phyloP scores from a whole-genome alignment of 352 stramenopile genomes.

The Phytophthora chlamydospora region DNA sequence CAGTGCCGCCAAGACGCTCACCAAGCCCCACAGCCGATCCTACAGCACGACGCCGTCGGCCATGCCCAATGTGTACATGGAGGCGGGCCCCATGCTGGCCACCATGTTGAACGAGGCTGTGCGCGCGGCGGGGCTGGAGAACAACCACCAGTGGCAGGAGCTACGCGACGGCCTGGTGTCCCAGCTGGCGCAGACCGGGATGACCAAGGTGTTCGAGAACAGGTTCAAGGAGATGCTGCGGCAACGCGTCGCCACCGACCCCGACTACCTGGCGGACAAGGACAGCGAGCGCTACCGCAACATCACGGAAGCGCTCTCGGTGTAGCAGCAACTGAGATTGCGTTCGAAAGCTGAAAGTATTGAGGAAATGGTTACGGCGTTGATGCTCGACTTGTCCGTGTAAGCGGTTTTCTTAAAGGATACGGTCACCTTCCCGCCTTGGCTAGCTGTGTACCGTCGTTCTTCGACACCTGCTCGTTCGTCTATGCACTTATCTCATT shows the following conservation, averaged over 20 bases:
- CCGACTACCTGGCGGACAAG: constrained; percentile 56
- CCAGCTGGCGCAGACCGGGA: constrained; percentile 53
- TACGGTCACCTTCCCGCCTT: too few species aligned
- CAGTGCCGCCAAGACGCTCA: constrained; percentile 35
- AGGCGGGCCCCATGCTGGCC: constrained; percentile 63
- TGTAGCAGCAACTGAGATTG: constrained; percentile 28
- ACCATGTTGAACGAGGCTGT: constrained; percentile 72
- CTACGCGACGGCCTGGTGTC: constrained; percentile 60
- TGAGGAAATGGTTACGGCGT: constrained; percentile 6
- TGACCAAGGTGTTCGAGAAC: constrained; percentile 55
- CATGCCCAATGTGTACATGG: constrained; percentile 72
- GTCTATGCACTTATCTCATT: constrained; percentile 1
- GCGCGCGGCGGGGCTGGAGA: constrained; percentile 60
- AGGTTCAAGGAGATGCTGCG: constrained; percentile 70
- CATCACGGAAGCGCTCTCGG: constrained; percentile 54
- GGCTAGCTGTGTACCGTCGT: background rate
- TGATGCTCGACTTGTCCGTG: background rate
- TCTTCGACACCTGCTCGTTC: background rate
- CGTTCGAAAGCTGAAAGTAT: background rate
- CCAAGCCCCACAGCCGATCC: constrained; percentile 60
- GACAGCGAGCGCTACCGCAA: constrained; percentile 59
- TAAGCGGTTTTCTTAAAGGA: too few species aligned
- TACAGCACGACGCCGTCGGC: constrained; percentile 53
- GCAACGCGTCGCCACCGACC: constrained; percentile 55
- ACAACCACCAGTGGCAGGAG: constrained; percentile 58